These are phyloP conservation scores for Boletellus ananiceps DNA, from an alignment of 768 basidiomycete genomes.

Conservation along the genomic window DNA sequence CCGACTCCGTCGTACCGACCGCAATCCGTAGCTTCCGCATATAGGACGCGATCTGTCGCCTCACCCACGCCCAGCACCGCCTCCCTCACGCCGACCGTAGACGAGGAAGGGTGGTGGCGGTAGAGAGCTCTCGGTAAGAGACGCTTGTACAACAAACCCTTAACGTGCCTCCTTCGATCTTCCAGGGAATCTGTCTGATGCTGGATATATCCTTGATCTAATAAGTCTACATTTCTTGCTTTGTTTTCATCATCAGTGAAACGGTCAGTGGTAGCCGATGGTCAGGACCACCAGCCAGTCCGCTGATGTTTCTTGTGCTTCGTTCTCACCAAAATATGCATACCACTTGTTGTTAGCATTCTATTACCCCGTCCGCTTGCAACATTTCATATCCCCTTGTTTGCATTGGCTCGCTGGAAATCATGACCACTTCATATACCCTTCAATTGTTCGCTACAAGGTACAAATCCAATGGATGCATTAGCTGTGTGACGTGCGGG, in stretches of 20 bases:
- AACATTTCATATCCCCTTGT: conserved; percentile 9
- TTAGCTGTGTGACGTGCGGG: conserved; percentile 27
- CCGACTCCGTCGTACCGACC: conserved; percentile 32
- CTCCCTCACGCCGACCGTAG: conserved; percentile 66
- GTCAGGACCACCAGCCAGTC: too few species aligned
- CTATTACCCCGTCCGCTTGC: background rate
- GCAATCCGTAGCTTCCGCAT: conserved; percentile 45
- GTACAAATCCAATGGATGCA: conserved; percentile 36
- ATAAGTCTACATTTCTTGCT: conserved; percentile 6
- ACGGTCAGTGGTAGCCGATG: too few species aligned
- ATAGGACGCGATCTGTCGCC: conserved; percentile 36
- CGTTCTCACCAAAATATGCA: conserved; percentile 4
- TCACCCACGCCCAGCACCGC: conserved; percentile 77
- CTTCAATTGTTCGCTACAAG: conserved; percentile 36
- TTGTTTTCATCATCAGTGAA: background rate
- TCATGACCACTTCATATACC: conserved; percentile 32
- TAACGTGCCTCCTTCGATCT: conserved; percentile 1
- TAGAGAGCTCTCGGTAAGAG: conserved; percentile 24
- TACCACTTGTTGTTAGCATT: conserved; percentile 14
- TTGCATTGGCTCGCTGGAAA: conserved; percentile 15
- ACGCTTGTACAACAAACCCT: conserved; percentile 4
- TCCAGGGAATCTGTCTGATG: conserved; percentile 13
- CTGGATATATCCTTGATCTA: conserved; percentile 22
- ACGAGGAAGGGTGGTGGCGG: conserved; percentile 77
- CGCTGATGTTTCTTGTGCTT: background rate